phyloP scores from a whole-genome alignment of 345 rosid genomes.

The Murraya koenigii region DNA sequence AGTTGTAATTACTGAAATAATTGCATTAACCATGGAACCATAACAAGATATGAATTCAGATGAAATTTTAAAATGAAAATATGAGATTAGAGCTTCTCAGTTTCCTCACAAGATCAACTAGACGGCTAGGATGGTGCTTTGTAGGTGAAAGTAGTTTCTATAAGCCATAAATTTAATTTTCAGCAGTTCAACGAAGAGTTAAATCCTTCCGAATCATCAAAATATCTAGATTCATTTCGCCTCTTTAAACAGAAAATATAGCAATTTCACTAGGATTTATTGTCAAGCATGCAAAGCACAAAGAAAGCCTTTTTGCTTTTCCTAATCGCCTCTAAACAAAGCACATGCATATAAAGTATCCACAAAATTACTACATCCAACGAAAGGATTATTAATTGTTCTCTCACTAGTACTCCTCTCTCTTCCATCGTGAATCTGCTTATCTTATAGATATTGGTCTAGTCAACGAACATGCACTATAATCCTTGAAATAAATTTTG shows the following conservation, averaged over 20 bases:
- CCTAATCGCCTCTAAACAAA: not conserved
- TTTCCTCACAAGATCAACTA: not conserved
- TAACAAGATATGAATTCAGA: not conserved
- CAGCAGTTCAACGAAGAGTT: not conserved
- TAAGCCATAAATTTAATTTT: not conserved
- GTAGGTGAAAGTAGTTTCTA: not conserved
- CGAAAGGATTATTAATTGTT: not conserved
- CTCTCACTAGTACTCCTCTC: not conserved
- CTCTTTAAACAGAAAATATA: not conserved
- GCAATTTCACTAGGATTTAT: not conserved
- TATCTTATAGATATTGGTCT: not conserved
- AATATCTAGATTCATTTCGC: not conserved
- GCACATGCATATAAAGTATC: not conserved
- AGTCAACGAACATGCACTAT: not conserved
- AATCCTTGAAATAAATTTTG: not conserved
- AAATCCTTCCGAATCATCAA: not conserved
- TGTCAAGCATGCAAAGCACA: not conserved
- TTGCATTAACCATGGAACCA: not conserved
- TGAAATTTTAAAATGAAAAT: not conserved
- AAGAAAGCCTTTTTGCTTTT: no score
- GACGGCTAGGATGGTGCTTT: no score
- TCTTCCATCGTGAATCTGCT: not conserved
- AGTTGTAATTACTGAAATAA: not conserved
- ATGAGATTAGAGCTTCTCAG: not conserved
- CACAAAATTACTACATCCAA: not conserved